A percentile compares a stretch with the other conserved stretches of the same genome.
Conservation (phyloP, 2,329 filamentous ascomycete genomes). For the Raffaelea albimanens region DNA sequence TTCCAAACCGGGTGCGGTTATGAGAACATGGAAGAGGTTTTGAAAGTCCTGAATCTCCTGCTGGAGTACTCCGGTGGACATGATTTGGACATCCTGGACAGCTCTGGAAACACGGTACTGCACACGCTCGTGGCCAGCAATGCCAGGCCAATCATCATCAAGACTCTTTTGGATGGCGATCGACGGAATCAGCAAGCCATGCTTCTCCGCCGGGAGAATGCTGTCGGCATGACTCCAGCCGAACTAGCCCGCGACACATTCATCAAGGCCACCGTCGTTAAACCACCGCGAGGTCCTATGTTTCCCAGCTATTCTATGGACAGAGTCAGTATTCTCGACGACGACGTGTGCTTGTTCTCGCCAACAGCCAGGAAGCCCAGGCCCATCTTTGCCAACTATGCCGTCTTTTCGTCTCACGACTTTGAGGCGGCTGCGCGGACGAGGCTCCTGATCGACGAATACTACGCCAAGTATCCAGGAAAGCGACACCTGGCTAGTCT, state of each 20-base stretch:
- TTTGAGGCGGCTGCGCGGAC: too few species aligned
- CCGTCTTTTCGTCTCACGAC: too few species aligned
- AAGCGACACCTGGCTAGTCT: slow-evolving; percentile 43
- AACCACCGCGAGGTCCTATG: not conserved
- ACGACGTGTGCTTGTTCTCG: too few species aligned
- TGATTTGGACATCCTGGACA: slow-evolving; percentile 50
- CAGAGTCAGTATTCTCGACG: too few species aligned
- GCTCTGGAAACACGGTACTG: slow-evolving; percentile 55
- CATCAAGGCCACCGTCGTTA: slow-evolving; percentile 26
- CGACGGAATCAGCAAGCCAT: slow-evolving; percentile 27
- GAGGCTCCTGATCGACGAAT: not conserved
- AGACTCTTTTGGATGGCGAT: slow-evolving; percentile 41
- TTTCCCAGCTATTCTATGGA: too few species aligned
- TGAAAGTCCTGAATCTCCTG: slow-evolving; percentile 37
- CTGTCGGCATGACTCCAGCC: slow-evolving; percentile 62
- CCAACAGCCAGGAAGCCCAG: too few species aligned
- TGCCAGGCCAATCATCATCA: slow-evolving; percentile 24
- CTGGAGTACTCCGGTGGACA: slow-evolving; percentile 43
- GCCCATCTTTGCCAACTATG: too few species aligned
- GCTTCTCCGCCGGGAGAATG: slow-evolving; percentile 62
- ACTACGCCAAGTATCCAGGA: slow-evolving; percentile 1
- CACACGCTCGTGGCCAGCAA: slow-evolving; percentile 41
- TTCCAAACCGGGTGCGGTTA: slow-evolving; percentile 13
- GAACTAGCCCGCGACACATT: slow-evolving; percentile 55
- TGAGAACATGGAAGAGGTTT: slow-evolving; percentile 19